Conservation (phyloP, 1,284 basidiomycete species). For the Trichosporon ovoides region DNA sequence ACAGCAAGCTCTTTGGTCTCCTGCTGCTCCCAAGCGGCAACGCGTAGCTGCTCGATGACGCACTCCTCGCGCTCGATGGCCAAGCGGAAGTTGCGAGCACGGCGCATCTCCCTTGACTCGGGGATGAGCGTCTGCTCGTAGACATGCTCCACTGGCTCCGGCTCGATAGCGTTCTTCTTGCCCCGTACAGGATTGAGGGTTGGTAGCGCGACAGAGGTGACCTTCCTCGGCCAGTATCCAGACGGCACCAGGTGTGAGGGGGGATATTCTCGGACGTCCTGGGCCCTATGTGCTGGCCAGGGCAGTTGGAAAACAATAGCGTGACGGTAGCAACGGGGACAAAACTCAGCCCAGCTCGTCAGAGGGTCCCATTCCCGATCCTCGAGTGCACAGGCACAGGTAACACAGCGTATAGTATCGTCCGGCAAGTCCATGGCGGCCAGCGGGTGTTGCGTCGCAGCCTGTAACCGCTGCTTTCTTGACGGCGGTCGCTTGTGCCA, state of each 20-base stretch:
- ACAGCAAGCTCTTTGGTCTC: constrained; percentile 8
- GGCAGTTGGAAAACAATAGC: constrained; percentile 40
- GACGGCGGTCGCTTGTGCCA: constrained; percentile 4
- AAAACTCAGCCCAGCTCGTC: constrained; percentile 37
- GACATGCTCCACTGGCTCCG: neutral
- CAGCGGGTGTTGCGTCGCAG: constrained; percentile 13
- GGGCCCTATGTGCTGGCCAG: constrained; percentile 36
- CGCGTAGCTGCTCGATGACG: constrained; percentile 27
- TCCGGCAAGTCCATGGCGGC: constrained; percentile 23
- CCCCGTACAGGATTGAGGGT: constrained; percentile 17
- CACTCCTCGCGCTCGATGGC: constrained; percentile 18
- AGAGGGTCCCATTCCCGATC: constrained; percentile 37
- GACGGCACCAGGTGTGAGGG: constrained; percentile 31
- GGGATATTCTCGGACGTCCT: constrained; percentile 35
- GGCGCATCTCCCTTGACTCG: constrained; percentile 9
- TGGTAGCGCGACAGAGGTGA: constrained; percentile 33
- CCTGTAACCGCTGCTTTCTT: neutral
- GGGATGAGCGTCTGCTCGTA: neutral
- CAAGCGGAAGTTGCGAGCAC: constrained; percentile 1
- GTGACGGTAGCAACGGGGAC: constrained; percentile 42
- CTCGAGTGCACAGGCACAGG: constrained; percentile 34
- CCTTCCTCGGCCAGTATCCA: constrained; percentile 26
- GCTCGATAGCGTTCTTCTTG: constrained; percentile 24
- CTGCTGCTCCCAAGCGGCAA: constrained; percentile 27
- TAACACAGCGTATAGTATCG: constrained; percentile 28